phyloP scores from a whole-genome alignment of 2,329 filamentous ascomycete genomes.

The Ophiostoma sp. region DNA sequence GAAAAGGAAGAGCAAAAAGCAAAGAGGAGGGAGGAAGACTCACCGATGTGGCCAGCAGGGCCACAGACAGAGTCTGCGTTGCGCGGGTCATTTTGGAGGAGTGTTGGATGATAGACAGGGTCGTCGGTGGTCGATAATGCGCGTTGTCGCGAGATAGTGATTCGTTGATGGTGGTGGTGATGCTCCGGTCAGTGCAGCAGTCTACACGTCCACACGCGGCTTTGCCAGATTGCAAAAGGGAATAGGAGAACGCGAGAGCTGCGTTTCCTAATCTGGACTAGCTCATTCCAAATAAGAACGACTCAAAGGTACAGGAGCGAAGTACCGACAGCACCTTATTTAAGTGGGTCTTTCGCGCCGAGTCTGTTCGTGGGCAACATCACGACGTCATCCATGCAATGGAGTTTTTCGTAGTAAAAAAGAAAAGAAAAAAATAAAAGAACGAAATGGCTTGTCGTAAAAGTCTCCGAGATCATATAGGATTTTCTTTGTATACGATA shows the following conservation, averaged over 20 bases:
- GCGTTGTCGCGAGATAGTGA: conserved; percentile 1
- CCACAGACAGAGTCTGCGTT: conserved; percentile 83
- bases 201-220: conserved; percentile 1
- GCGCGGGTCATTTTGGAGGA: conserved; percentile 77
- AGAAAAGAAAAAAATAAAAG: no score
- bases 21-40: conserved; percentile 30
- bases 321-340: not conserved
- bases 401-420: no score
- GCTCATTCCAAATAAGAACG: not conserved
- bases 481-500: no score
- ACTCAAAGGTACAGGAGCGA: not conserved
- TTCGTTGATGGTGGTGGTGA: not conserved
- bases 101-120: not conserved
- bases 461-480: no score
- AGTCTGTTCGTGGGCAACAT: not conserved
- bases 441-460: no score
- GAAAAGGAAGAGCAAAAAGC: no score
- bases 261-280: conserved; percentile 7
- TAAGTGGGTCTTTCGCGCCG: not conserved
- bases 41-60: conserved; percentile 84
- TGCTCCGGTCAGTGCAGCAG: not conserved
- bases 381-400: not conserved
- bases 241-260: conserved; percentile 12
- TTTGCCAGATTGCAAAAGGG: conserved; percentile 12
- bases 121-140: not conserved